Conservation (phyloP, 768 basidiomycete genomes). For the Leccinellum luteum region DNA sequence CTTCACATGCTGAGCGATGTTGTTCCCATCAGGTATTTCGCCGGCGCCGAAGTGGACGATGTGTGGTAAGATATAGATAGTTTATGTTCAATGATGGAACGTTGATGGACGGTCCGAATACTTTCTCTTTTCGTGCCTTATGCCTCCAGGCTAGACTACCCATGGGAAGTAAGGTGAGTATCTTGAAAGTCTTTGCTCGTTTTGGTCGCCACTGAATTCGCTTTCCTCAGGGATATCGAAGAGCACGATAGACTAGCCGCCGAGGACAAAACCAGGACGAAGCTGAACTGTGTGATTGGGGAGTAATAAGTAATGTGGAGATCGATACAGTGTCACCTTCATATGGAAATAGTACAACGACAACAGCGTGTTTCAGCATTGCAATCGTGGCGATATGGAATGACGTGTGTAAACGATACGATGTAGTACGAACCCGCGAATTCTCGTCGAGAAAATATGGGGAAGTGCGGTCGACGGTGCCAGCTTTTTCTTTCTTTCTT, state of each 20-base stretch:
- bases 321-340: constrained; percentile 2
- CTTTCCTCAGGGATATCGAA: constrained; percentile 60
- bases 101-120: constrained; percentile 11
- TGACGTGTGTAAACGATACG: background rate
- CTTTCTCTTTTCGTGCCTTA: constrained; percentile 2
- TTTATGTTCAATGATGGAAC: background rate
- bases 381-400: background rate
- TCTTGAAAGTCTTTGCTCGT: background rate
- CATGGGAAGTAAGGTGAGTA: constrained; percentile 76
- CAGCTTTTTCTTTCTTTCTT: constrained; percentile 1
- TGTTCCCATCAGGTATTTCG: constrained; percentile 59
- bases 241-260: constrained; percentile 67
- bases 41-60: constrained; percentile 72
- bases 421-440: background rate
- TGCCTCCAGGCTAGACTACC: constrained; percentile 70
- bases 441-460: background rate
- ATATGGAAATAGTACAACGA: background rate
- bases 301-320: background rate
- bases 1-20: constrained; percentile 4
- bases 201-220: background rate
- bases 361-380: background rate
- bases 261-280: constrained; percentile 32
- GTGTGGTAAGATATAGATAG: constrained; percentile 60
- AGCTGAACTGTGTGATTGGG: constrained; percentile 2
- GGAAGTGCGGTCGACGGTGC: background rate